Evolutionary conservation across 2,329 filamentous ascomycete genomes (phyloP).

Genomic region (Penicillium sp.): DNA sequence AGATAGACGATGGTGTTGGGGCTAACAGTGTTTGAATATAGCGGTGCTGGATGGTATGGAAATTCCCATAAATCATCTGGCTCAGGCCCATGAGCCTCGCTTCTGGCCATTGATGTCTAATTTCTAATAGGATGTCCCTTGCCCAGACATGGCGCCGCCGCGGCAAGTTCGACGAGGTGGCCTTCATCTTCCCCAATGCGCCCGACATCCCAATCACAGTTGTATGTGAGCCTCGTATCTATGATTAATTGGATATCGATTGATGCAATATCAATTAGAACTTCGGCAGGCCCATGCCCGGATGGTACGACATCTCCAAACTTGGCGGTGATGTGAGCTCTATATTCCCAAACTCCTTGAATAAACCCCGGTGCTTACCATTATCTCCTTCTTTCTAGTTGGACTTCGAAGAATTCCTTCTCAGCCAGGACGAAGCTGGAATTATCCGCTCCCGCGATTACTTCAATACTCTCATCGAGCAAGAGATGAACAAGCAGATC

Average conservation of each 20-base stretch:
- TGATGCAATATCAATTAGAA: slow-evolving; percentile 51
- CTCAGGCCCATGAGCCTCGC: not conserved
- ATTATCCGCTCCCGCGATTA: slow-evolving; percentile 71
- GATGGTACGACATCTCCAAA: slow-evolving; percentile 52
- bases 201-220: slow-evolving; percentile 82
- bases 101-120: not conserved
- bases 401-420: slow-evolving; percentile 41
- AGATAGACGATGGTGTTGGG: not conserved
- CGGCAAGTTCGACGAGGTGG: slow-evolving; percentile 79
- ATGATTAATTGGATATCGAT: not conserved
- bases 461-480: slow-evolving; percentile 74
- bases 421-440: slow-evolving; percentile 59
- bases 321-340: slow-evolving; percentile 41
- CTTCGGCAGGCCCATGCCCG: slow-evolving; percentile 75
- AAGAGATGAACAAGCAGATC: slow-evolving; percentile 78
- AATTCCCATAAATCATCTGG: not conserved
- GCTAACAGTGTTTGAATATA: slow-evolving; percentile 27
- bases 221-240: slow-evolving; percentile 47
- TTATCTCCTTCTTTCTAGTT: slow-evolving; percentile 26
- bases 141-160: slow-evolving; percentile 84
- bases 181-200: slow-evolving; percentile 92
- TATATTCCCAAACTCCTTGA: not conserved
- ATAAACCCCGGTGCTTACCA: not conserved
- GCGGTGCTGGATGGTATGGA: slow-evolving; percentile 48
- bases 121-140: slow-evolving; percentile 58